A percentile compares a stretch with the other conserved stretches of the same genome.
Evolutionary conservation across 2,329 filamentous ascomycete genomes (phyloP).

Genomic region (Alternaria postmessia): DNA sequence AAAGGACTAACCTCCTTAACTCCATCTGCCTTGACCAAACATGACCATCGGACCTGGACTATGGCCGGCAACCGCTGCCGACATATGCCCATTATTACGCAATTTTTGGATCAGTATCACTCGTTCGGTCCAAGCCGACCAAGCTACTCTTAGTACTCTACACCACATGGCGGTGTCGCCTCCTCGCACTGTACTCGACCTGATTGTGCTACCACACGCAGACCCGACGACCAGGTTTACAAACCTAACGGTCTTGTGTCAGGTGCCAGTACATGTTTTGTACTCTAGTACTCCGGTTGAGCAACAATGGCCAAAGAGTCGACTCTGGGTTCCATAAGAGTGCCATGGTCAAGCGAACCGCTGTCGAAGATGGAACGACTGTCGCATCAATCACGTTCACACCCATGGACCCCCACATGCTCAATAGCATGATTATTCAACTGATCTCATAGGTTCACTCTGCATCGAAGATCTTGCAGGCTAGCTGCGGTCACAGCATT

Average conservation of each 20-base stretch:
- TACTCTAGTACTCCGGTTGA: constrained; percentile 20
- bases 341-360: constrained; percentile 9
- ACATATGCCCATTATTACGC: constrained; percentile 2
- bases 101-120: constrained; percentile 4
- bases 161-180: constrained; percentile 39
- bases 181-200: constrained; percentile 24
- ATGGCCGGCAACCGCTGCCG: not conserved
- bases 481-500: constrained; percentile 29
- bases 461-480: constrained; percentile 34
- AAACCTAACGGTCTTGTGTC: constrained; percentile 42
- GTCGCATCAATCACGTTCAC: not conserved
- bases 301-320: constrained; percentile 1
- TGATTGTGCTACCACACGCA: constrained; percentile 39
- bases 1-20: constrained; percentile 18
- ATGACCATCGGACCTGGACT: not conserved
- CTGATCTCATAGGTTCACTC: constrained; percentile 16
- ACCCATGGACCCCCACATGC: not conserved
- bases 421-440: not conserved
- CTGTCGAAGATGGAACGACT: too few species aligned
- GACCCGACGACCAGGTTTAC: constrained; percentile 47
- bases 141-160: constrained; percentile 17
- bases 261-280: constrained; percentile 43
- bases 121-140: constrained; percentile 20
- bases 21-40: constrained; percentile 12
- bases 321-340: constrained; percentile 8